Conservation (phyloP, 1,139 yeast genomes). For the Candida labiduridarum region DNA sequence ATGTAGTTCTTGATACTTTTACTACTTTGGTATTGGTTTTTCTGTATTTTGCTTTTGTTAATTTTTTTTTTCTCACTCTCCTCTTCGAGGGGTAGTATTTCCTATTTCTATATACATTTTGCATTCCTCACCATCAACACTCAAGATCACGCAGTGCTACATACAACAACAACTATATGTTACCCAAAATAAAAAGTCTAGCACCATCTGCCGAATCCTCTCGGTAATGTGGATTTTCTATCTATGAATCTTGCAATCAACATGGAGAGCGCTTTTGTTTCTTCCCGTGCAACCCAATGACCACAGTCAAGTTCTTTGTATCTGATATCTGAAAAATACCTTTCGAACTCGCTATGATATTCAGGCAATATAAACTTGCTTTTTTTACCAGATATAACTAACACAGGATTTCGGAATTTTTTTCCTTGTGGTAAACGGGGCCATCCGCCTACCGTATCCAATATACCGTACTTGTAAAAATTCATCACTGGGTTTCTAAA, state of each 20-base stretch:
- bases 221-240: neutral
- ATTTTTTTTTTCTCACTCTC: no score
- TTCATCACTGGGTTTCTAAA: constrained; percentile 30
- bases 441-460: constrained; percentile 44
- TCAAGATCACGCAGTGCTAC: no score
- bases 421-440: constrained; percentile 31
- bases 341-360: constrained; percentile 31
- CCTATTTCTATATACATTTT: no score
- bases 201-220: neutral
- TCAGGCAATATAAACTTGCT: constrained; percentile 41
- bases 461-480: constrained; percentile 28
- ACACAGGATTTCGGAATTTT: constrained; percentile 37
- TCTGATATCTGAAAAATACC: constrained; percentile 36
- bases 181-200: no score
- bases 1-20: no score
- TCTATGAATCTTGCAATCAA: constrained; percentile 23
- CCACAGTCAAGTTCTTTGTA: constrained; percentile 40
- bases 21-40: no score
- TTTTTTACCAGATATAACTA: constrained; percentile 43
- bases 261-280: constrained; percentile 38
- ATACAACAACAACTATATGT: no score
- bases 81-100: no score
- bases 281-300: constrained; percentile 50
- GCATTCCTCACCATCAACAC: no score
- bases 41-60: no score